Evolutionary conservation across 176 grass and related monocot species (phyloP), one percentile per base, ranked within the genome.

Genomic region (Cocos nucifera): DNA sequence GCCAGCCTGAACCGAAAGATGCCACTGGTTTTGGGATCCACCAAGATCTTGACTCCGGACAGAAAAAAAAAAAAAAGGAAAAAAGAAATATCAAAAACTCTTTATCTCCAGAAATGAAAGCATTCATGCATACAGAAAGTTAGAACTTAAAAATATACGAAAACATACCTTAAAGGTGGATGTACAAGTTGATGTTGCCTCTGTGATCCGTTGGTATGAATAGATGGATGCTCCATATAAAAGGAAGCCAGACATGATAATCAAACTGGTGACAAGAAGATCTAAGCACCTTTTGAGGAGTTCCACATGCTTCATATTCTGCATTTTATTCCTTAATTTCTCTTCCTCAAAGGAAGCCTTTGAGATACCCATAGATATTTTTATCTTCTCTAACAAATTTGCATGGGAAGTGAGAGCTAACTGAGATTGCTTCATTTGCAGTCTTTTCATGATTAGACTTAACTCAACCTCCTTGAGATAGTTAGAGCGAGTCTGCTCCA

Each of bases 391-490:
- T 72, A 98, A 66, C 69, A 76, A 72, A 51, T 98, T 76, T 0
- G 84, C 74, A 32, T 73, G 29, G 17, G 93, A 98, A 71, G 64
- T 85, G 64, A 92, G 75, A 74, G 55, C 66, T 74, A 97, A 65
- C 44, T 97, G 70, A 62, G 87, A 78, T 56, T 70, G 75, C 76
- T 97, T 97, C 22, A 97, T 60, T 53, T 85, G 70, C 59, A 97
- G 68, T 44, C 88, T 97, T 77, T 76, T 78, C 79, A 91, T 78
- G 62, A 49, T 82, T 64, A 97, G 73, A 49, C 76, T 74, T 73
- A 97, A 80, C 77, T 97, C 93, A 83, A 80, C 51, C 59, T 79
- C 76, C 81, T 92, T 97, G 64, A 97, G 84, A 49, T 97, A 72
- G 15, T 97, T 97, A 39, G 83, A 80, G 6, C 81, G 87, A 66